Base-by-base conservation (phyloP, 768 basidiomycete species). In the Auricularia sp. region DNA sequence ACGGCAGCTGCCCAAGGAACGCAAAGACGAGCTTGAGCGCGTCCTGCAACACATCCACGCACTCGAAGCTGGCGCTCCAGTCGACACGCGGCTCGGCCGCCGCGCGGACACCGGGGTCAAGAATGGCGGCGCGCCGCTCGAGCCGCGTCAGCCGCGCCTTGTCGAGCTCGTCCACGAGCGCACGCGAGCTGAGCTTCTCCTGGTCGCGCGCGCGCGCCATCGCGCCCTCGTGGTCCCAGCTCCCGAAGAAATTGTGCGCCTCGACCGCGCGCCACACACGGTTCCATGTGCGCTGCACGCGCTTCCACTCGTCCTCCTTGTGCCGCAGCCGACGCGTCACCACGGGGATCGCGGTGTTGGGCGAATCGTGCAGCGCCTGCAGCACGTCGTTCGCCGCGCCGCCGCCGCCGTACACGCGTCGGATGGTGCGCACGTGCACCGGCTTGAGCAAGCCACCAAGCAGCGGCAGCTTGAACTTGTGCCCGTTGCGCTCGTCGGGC, bases 231-330 rank as follows among this genome's bases (percentile, higher is more conserved):
- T 97, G 93, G 73, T 99, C 97, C 61, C 98, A 85, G 36, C 90
- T 88, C 77, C 96, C 98, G 85, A 97, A 96, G 73, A 95, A 98
- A 78, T 98, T 98, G 77, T 93, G 94, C 64, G 88, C 88, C 70
- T 99, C 93, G 61, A 95, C 90, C 73, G 98, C 96, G 61, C 93
- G 83, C 97, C 97, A 98, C 16, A 93, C 95, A 66, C 90, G 84
- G 76, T 89, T 92, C 93, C 93, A 98, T 74, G 98, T 95, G 35
- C 96, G 83, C 74, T 94, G 91, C 35, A 90, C 87, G 36, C 91
- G 83, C 71, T 92, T 87, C 97, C 97, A 99, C 72, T 99, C 97
- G 66, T 97, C 95, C 73, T 98, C 91, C 74, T 95, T 97, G 72
- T 87, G 85, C 78, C 92, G 94, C 56, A 99, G 79, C 10, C 97